Evolutionary conservation across 768 basidiomycete genomes (phyloP).

Genomic region (Amanita polypyramis): DNA sequence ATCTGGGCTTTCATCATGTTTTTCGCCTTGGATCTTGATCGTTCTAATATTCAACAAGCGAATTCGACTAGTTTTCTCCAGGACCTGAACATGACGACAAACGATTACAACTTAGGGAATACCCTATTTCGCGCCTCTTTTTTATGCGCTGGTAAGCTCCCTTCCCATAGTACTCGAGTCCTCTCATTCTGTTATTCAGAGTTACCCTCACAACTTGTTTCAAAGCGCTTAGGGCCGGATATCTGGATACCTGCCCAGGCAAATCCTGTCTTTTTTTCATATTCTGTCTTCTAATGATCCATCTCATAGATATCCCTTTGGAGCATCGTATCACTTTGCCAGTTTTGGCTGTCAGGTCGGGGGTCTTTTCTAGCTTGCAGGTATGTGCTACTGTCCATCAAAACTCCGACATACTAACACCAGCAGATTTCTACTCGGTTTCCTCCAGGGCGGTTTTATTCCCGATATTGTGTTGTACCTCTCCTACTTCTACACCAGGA

Average conservation of each 20-base stretch:
- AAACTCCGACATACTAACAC: not conserved
- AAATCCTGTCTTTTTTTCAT: not conserved
- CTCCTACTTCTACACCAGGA: conserved; percentile 54
- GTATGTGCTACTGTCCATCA: conserved; percentile 12
- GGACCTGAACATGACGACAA: too few relatives aligned
- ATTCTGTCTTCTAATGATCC: too few relatives aligned
- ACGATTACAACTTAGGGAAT: too few relatives aligned
- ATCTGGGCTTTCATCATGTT: too few relatives aligned
- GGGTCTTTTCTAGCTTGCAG: conserved; percentile 44
- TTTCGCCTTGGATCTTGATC: too few relatives aligned
- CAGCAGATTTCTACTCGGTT: conserved; percentile 40
- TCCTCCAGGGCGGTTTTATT: conserved; percentile 57
- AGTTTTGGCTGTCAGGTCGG: conserved; percentile 48
- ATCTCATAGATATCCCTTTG: too few relatives aligned
- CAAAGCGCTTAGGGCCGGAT: conserved; percentile 59
- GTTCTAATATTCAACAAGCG: too few relatives aligned
- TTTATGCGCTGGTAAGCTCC: not conserved
- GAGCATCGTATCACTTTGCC: conserved; percentile 20
- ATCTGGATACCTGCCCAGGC: conserved; percentile 56
- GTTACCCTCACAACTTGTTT: conserved; percentile 57
- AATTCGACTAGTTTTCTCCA: too few relatives aligned
- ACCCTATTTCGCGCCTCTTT: too few relatives aligned
- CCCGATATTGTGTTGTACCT: conserved; percentile 57
- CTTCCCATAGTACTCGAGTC: not conserved
- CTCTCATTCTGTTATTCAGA: conserved; percentile 20